Conservation (phyloP, 2,329 filamentous ascomycete genomes). For the Diaporthe sp. region DNA sequence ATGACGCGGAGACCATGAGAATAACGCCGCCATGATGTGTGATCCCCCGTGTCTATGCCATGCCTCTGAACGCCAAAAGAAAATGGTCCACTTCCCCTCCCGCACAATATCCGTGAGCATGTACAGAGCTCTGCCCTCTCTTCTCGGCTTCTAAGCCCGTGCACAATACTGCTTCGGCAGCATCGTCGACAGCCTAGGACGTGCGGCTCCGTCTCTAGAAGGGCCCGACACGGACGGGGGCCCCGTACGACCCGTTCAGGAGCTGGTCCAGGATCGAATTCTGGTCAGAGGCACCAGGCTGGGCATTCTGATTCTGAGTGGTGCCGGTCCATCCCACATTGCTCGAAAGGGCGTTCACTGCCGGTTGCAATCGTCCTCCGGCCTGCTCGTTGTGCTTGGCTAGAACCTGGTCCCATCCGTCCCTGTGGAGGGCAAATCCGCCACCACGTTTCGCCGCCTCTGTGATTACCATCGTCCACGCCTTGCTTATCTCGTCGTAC, state of each 20-base stretch:
- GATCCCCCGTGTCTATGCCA: constrained; percentile 35
- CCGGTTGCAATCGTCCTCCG: constrained; percentile 81
- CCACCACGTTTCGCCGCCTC: constrained; percentile 92
- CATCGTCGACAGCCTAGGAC: not conserved
- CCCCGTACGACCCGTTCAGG: constrained; percentile 68
- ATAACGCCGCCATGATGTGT: constrained; percentile 34
- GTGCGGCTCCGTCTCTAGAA: constrained; percentile 54
- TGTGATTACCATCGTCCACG: constrained; percentile 90
- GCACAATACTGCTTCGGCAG: not conserved
- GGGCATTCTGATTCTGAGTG: constrained; percentile 41
- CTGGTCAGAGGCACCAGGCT: constrained; percentile 50
- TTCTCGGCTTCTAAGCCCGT: not conserved
- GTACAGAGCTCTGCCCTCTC: not conserved
- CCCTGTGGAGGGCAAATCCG: constrained; percentile 88
- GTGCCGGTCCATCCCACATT: constrained; percentile 82
- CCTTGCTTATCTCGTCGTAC: constrained; percentile 94
- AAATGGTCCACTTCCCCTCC: not conserved
- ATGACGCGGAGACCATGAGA: constrained; percentile 26
- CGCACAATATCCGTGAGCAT: constrained; percentile 6
- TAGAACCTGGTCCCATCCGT: constrained; percentile 91
- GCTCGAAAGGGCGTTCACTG: constrained; percentile 79
- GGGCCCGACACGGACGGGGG: constrained; percentile 71
- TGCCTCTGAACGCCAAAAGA: constrained; percentile 17
- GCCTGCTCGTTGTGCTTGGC: constrained; percentile 89
- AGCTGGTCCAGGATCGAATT: constrained; percentile 72